Evolutionary conservation across 2,329 filamentous ascomycete genomes (phyloP).

Genomic region (Diaporthe capsici): DNA sequence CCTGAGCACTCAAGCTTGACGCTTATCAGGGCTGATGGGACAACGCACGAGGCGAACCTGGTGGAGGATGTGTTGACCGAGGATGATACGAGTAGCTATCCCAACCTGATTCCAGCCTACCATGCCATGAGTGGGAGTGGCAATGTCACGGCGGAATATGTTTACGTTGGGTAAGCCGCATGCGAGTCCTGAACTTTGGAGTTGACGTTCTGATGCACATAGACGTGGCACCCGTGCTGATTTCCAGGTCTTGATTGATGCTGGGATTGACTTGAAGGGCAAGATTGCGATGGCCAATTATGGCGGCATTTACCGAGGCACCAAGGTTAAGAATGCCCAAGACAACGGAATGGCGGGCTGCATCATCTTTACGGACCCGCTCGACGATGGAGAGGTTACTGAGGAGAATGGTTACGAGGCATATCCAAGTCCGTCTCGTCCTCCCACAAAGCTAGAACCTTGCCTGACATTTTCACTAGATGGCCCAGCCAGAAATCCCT

Average conservation of each 20-base stretch:
- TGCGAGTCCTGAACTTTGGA: neutral
- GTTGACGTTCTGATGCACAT: neutral
- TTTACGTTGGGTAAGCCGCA: conserved; percentile 11
- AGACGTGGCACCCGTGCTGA: conserved; percentile 26
- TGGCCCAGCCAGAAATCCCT: conserved; percentile 15
- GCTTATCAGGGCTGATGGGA: conserved; percentile 17
- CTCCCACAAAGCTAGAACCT: neutral
- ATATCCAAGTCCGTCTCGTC: conserved; percentile 11
- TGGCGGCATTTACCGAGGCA: conserved; percentile 19
- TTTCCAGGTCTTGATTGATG: conserved; percentile 18
- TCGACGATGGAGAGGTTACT: conserved; percentile 13
- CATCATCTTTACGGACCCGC: conserved; percentile 22
- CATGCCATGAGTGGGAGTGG: conserved; percentile 23
- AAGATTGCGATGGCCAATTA: conserved; percentile 22
- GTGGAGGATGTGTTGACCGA: conserved; percentile 24
- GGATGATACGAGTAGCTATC: conserved; percentile 23
- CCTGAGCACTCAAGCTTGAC: conserved; percentile 25
- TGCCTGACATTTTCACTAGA: neutral
- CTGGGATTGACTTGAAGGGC: conserved; percentile 9
- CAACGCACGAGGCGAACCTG: conserved; percentile 10
- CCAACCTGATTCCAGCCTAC: conserved; percentile 20
- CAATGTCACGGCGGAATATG: conserved; percentile 18
- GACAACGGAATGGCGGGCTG: conserved; percentile 24
- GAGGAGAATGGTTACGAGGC: conserved; percentile 27
- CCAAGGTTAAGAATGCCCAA: conserved; percentile 24